Base-by-base conservation (phyloP, 495 filamentous ascomycete genomes). In the Letharia columbiana region DNA sequence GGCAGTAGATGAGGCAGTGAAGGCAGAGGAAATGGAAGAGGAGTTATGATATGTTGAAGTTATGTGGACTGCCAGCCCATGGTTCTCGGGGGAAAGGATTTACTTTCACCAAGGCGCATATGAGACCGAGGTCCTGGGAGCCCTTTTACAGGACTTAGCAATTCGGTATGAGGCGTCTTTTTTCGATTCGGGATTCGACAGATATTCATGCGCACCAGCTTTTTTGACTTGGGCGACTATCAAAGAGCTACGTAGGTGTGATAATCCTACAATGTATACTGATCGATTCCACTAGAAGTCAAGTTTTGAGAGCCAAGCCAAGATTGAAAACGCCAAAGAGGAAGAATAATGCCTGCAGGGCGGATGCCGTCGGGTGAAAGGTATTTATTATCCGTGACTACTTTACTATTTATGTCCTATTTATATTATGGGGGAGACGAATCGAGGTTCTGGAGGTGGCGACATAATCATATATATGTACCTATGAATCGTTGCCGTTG, bases 21-120 rank as follows among this genome's bases (percentile, higher is more conserved):
- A 71, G 40, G 65, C 12, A 13, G 65, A 66, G 39, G 63, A 58
- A 54, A 69, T 60, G 69, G 67, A 68, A 47, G 69, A 71, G 39
- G 69, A 71, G 28, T 54, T 70, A 28, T 70, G 63, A 65, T 28
- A 45, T 47, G 41, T 15, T 12, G 41, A 23, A 44, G 28, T 3
- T 49, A 8, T 28, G 10, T 45, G 3, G 42, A 37, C 23, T 37
- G 33, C 33, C 17, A 20, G 31, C 6, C 6, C 33, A 35, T 35
- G 54, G 15, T 20, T 35, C 15, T 35, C 20, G 2, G 11, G 17
- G 31, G 54, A 37, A 44, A 28, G 50, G 31, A 54, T n/a, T 35
- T 65, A 40, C n/a, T 65, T 45, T 17, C 1, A 31, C 33, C 23
- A 17, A 33, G 28, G 54, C 54, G 33, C 31, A 57, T 35, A 15